phyloP scores from a whole-genome alignment of 2,329 filamentous ascomycete species.

The Diaporthe australafricana region DNA sequence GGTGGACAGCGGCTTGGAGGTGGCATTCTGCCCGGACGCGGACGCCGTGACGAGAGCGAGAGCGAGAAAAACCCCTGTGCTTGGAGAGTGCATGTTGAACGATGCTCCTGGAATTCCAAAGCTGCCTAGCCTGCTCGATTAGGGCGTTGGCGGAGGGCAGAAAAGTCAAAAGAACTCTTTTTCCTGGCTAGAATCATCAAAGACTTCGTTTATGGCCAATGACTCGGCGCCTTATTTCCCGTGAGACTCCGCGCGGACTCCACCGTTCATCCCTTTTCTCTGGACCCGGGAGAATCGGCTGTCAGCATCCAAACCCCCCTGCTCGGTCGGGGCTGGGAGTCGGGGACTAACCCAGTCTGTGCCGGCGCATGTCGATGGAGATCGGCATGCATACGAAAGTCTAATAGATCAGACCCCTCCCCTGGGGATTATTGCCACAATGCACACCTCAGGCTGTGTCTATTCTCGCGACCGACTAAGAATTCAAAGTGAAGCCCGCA shows the following conservation, averaged over 20 bases:
- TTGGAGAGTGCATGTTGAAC: neutral
- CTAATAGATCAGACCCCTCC: neutral
- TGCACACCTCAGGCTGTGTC: neutral
- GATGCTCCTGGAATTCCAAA: neutral
- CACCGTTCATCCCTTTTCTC: neutral
- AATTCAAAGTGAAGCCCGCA: neutral
- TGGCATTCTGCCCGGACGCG: neutral
- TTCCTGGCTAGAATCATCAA: neutral
- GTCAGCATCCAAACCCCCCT: neutral
- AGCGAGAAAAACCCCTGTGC: neutral
- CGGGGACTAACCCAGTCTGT: neutral
- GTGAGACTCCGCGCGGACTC: neutral
- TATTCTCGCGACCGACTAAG: neutral
- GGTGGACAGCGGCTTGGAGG: slow-evolving; percentile 27
- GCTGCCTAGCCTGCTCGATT: neutral
- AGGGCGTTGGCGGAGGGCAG: neutral
- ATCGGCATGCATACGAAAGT: neutral
- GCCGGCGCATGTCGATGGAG: neutral
- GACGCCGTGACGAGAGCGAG: neutral
- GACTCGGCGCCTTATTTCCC: slow-evolving; percentile 5
- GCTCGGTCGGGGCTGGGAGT: neutral
- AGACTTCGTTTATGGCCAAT: neutral
- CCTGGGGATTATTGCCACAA: too few species aligned
- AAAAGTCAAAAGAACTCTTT: neutral
- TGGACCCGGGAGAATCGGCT: neutral